A percentile compares a stretch with the other conserved stretches of the same genome.
Conservation (phyloP, 768 basidiomycete species). For the Lactarius hengduanensis region DNA sequence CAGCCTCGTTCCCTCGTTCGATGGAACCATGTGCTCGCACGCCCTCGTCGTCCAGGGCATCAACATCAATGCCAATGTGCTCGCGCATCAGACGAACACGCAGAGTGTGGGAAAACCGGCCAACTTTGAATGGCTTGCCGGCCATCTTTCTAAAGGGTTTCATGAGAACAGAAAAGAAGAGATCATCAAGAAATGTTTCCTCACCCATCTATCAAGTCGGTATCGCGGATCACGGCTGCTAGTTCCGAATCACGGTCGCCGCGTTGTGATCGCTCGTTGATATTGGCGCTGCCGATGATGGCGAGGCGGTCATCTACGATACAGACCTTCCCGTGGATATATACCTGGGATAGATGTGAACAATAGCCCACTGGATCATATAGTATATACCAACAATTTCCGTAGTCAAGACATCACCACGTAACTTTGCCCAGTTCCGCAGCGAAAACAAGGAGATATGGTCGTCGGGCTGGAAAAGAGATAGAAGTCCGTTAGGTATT, state of each 20-base stretch:
- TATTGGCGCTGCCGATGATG: conserved; percentile 95
- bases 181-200: not conserved
- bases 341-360: conserved; percentile 51
- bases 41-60: conserved; percentile 77
- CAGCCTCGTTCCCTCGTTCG: conserved; percentile 49
- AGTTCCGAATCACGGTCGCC: conserved; percentile 98
- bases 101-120: conserved; percentile 93
- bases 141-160: conserved; percentile 73
- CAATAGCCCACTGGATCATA: not conserved
- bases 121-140: conserved; percentile 91
- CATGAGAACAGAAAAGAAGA: not conserved
- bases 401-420: conserved; percentile 78
- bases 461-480: conserved; percentile 71
- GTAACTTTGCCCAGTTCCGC: conserved; percentile 91
- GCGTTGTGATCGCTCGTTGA: conserved; percentile 94
- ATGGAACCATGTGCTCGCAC: conserved; percentile 54
- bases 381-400: conserved; percentile 60
- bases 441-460: conserved; percentile 90
- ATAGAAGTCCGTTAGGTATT: conserved; percentile 10
- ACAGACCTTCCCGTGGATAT: conserved; percentile 85
- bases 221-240: conserved; percentile 90
- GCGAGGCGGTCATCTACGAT: conserved; percentile 94
- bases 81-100: conserved; percentile 95
- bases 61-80: conserved; percentile 94
- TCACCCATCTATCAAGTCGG: conserved; percentile 92